A percentile compares a stretch with the other conserved stretches of the same genome.
These are phyloP conservation scores for Peniophora sp. DNA, from an alignment of 1,284 basidiomycete genomes.

Conservation along the genomic window DNA sequence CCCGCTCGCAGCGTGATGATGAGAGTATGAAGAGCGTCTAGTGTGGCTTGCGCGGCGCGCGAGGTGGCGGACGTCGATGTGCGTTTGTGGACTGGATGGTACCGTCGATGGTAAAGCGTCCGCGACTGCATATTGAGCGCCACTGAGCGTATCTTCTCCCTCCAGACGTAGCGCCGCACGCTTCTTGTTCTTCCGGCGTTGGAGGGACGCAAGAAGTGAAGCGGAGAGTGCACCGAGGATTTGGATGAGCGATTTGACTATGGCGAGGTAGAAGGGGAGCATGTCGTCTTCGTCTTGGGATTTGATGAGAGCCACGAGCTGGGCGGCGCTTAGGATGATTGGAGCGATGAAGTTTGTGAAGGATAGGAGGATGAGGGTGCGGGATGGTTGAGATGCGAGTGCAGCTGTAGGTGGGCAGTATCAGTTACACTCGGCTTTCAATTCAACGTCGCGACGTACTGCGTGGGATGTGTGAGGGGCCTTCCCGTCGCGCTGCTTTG, in stretches of 20 bases:
- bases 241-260: constrained; percentile 8
- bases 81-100: no score
- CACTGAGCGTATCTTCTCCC: no score
- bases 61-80: no score
- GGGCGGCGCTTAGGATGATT: constrained; percentile 8
- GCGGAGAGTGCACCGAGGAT: neutral
- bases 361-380: constrained; percentile 5
- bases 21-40: no score
- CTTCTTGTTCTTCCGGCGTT: neutral
- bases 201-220: neutral
- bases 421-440: no score
- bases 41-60: no score
- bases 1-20: no score
- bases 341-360: constrained; percentile 7
- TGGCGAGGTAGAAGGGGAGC: constrained; percentile 6
- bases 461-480: neutral
- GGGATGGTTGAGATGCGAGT: neutral
- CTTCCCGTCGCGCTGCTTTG: neutral
- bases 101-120: no score
- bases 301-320: constrained; percentile 6
- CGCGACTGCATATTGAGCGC: no score
- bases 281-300: constrained; percentile 7
- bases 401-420: neutral
- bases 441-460: neutral
- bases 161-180: no score